Conservation (phyloP, 2,329 filamentous ascomycete genomes). For the Pseudogymnoascus sp. region DNA sequence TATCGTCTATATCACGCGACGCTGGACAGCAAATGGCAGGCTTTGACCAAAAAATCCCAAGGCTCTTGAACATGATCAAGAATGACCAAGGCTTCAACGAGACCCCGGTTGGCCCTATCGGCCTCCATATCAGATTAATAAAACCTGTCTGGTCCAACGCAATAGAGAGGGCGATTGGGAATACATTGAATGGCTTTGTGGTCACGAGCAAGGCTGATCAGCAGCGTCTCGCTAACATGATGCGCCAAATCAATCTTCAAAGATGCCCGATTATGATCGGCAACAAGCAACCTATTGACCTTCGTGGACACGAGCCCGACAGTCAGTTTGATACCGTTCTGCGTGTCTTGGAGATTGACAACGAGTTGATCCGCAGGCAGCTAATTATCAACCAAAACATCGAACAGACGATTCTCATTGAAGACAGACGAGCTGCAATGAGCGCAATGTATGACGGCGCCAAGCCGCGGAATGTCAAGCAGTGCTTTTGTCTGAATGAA, state of each 20-base stretch:
- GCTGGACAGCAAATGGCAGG: conserved; percentile 54
- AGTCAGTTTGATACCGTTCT: conserved; percentile 67
- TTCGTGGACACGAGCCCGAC: conserved; percentile 66
- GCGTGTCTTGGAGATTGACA: conserved; percentile 72
- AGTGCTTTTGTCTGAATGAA: conserved; percentile 64
- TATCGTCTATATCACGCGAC: conserved; percentile 47
- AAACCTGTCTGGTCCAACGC: conserved; percentile 78
- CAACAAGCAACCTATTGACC: conserved; percentile 48
- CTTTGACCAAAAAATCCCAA: conserved; percentile 56
- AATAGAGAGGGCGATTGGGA: conserved; percentile 70
- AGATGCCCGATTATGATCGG: conserved; percentile 58
- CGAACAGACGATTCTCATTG: conserved; percentile 76
- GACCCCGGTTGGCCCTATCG: conserved; percentile 77
- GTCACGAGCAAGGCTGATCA: conserved; percentile 73
- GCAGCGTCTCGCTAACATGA: conserved; percentile 56
- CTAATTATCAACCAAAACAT: conserved; percentile 76
- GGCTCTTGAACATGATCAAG: conserved; percentile 61
- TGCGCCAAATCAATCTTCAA: conserved; percentile 48
- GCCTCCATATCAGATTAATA: conserved; percentile 65
- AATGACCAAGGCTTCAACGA: conserved; percentile 60
- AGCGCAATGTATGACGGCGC: conserved; percentile 58
- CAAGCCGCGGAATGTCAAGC: conserved; percentile 59
- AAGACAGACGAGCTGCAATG: conserved; percentile 58
- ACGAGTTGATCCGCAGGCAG: conserved; percentile 69
- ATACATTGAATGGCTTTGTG: conserved; percentile 66